Evolutionary conservation across 192 early-diverging fungal genomes (phyloP).

Genomic region (Backusella tuberculispora): DNA sequence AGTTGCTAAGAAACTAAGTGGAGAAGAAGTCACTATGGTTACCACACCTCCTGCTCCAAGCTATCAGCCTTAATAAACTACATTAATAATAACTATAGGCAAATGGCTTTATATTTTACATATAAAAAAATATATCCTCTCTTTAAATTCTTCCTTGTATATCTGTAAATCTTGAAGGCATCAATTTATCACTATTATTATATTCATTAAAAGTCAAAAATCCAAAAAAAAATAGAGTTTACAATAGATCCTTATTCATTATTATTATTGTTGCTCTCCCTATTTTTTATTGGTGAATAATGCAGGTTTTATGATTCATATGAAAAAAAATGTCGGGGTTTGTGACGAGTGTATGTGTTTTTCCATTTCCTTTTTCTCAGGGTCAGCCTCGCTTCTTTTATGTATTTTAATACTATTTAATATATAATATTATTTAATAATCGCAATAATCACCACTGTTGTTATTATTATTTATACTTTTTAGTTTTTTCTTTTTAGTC

Average conservation of each 20-base stretch:
- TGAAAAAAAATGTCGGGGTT: background rate
- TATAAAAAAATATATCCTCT: background rate
- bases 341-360: constrained; percentile 7
- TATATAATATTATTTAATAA: too few relatives aligned
- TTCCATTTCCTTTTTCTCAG: constrained; percentile 3
- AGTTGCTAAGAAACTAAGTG: background rate
- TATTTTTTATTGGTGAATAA: constrained; percentile 4
- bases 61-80: background rate
- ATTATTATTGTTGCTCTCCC: background rate
- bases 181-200: background rate
- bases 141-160: background rate
- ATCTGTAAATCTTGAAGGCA: constrained; percentile 9
- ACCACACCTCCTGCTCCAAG: constrained; percentile 6
- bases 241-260: background rate
- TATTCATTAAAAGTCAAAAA: background rate
- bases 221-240: background rate
- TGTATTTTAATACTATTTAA: background rate
- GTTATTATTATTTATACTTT: background rate
- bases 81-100: too few relatives aligned
- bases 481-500: background rate
- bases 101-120: background rate
- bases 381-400: constrained; percentile 9
- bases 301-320: constrained; percentile 10
- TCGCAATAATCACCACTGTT: background rate
- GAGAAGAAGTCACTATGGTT: background rate